phyloP scores from a whole-genome alignment of 2,329 filamentous ascomycete species.

The Fusarium liriodendri region DNA sequence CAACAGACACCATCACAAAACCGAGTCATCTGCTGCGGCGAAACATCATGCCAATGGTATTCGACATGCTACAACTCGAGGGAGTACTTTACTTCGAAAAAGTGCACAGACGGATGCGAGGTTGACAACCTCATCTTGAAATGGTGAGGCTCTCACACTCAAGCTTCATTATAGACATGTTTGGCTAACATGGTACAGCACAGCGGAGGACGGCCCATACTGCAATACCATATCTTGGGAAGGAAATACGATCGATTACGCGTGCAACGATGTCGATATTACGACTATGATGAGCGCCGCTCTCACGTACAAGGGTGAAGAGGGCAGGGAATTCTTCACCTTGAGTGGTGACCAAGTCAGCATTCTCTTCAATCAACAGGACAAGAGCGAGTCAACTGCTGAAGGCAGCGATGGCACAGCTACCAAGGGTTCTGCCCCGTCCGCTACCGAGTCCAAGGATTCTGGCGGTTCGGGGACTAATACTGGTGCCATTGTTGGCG shows the following conservation, averaged over 20 bases:
- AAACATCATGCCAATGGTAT: background rate
- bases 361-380: background rate
- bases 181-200: conserved; percentile 1
- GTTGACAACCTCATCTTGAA: conserved; percentile 23
- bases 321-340: background rate
- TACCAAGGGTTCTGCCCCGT: background rate
- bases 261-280: conserved; percentile 25
- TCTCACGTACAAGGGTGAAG: conserved; percentile 15
- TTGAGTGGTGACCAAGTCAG: conserved; percentile 5
- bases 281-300: conserved; percentile 18
- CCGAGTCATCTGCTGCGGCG: conserved; percentile 16
- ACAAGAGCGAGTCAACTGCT: background rate
- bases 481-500: conserved; percentile 21
- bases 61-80: conserved; percentile 19
- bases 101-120: conserved; percentile 22
- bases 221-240: conserved; percentile 20
- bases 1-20: background rate
- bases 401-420: background rate
- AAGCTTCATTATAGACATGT: no score
- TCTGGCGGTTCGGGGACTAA: background rate
- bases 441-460: background rate
- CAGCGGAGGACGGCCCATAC: background rate
- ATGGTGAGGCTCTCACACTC: conserved; percentile 3
- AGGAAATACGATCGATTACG: conserved; percentile 15
- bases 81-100: conserved; percentile 22